phyloP scores from a whole-genome alignment of 2,329 filamentous ascomycete species.

The Cucurbitaria berberidis region DNA sequence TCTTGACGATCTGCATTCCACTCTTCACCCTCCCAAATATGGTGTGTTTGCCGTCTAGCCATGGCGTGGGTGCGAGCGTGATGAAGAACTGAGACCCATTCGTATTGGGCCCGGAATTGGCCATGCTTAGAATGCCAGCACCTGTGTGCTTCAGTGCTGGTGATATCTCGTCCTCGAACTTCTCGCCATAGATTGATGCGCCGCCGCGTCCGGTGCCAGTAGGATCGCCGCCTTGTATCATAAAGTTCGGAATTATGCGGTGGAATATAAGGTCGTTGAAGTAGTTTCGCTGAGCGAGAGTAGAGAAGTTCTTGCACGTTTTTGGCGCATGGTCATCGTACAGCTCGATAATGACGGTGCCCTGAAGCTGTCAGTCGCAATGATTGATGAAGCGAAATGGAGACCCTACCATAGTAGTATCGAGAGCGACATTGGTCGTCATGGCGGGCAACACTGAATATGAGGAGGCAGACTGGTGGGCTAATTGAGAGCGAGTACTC shows the following conservation, averaged over 20 bases:
- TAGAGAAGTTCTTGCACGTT: conserved; percentile 86
- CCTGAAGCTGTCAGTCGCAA: conserved; percentile 58
- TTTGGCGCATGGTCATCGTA: conserved; percentile 88
- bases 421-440: conserved; percentile 74
- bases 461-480: conserved; percentile 9
- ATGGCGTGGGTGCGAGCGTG: conserved; percentile 90
- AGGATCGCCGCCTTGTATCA: conserved; percentile 94
- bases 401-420: conserved; percentile 78
- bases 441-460: conserved; percentile 21
- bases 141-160: conserved; percentile 84
- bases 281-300: conserved; percentile 81
- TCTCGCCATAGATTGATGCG: conserved; percentile 86
- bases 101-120: conserved; percentile 89
- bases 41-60: conserved; percentile 96
- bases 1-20: conserved; percentile 82
- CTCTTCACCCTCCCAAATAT: conserved; percentile 91
- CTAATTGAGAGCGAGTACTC: conserved; percentile 21
- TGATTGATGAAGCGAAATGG: neutral
- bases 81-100: conserved; percentile 98
- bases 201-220: conserved; percentile 93
- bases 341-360: conserved; percentile 84
- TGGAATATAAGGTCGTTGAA: conserved; percentile 89
- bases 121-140: conserved; percentile 94
- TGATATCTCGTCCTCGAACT: conserved; percentile 91
- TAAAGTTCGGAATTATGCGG: conserved; percentile 94